phyloP scores from a whole-genome alignment of 768 basidiomycete species.

The Boletus coccyginus region DNA sequence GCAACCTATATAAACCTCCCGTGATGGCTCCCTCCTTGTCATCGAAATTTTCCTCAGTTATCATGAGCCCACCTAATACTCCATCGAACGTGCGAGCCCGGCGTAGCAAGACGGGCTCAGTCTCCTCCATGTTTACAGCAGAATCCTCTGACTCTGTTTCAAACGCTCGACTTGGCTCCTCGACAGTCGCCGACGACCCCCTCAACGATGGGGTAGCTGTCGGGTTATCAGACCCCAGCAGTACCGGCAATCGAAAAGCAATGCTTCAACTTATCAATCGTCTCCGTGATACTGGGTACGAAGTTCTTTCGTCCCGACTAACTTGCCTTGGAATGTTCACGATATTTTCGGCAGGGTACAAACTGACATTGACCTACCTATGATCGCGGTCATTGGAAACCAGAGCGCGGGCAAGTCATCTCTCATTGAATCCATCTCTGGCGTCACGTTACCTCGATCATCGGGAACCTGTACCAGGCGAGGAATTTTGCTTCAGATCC shows the following conservation, averaged over 20 bases:
- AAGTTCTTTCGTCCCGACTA: not conserved
- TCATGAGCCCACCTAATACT: not conserved
- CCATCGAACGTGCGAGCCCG: not conserved
- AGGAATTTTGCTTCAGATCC: not conserved
- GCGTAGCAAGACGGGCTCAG: not conserved
- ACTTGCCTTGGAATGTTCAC: not conserved
- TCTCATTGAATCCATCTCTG: conserved; percentile 73
- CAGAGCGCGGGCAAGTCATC: conserved; percentile 80
- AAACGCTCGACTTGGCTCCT: not conserved
- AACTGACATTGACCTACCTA: conserved; percentile 67
- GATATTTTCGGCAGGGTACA: conserved; percentile 46
- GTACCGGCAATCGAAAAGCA: conserved; percentile 41
- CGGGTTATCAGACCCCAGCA: conserved; percentile 49
- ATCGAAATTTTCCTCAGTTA: not conserved
- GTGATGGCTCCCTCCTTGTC: not conserved
- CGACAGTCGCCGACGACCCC: not conserved
- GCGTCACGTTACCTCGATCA: conserved; percentile 65
- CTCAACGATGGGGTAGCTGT: conserved; percentile 29
- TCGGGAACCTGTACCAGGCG: conserved; percentile 78
- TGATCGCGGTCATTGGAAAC: conserved; percentile 69
- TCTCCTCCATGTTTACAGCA: not conserved
- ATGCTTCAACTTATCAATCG: conserved; percentile 62
- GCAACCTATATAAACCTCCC: conserved; percentile 11
- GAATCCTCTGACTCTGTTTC: not conserved
- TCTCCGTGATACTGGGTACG: conserved; percentile 60